These are phyloP conservation scores for Laguncularia racemosa DNA, from an alignment of 345 rosid genomes.

Conservation along the genomic window DNA sequence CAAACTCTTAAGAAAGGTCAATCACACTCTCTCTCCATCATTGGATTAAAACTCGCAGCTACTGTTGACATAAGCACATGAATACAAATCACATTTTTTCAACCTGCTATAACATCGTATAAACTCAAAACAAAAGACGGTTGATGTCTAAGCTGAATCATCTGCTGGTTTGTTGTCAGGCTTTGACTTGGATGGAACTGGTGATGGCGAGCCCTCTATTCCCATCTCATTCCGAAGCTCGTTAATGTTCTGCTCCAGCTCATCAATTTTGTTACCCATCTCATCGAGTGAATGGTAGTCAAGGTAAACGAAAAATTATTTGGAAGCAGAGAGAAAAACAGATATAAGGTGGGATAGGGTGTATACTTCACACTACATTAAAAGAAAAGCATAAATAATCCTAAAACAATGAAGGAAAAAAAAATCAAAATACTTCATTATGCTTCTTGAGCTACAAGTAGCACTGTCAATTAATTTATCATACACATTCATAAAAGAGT, in stretches of 20 bases:
- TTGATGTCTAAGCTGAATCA: conserved; percentile 20
- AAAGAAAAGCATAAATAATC: neutral
- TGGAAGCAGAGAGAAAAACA: neutral
- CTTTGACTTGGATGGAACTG: conserved; percentile 33
- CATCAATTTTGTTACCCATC: conserved; percentile 74
- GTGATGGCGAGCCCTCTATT: conserved; percentile 65
- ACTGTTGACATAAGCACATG: no score
- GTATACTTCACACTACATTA: neutral
- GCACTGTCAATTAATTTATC: neutral
- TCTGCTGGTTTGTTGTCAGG: conserved; percentile 44
- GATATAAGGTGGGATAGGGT: neutral
- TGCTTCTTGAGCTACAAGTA: neutral
- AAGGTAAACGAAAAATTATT: conserved; percentile 28
- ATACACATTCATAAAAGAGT: no score
- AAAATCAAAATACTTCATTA: neutral
- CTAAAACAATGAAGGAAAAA: neutral
- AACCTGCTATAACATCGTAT: no score
- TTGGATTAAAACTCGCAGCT: no score
- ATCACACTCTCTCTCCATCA: no score
- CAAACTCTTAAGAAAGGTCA: no score
- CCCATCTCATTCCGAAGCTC: conserved; percentile 78
- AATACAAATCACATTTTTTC: no score
- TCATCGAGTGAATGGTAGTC: conserved; percentile 74
- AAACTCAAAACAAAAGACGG: no score
- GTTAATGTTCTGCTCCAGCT: conserved; percentile 79